Percentiles rank a stretch among this genome's conserved stretches.
phyloP scores from a whole-genome alignment of 2,329 filamentous ascomycete genomes.

The Fusarium continuum region DNA sequence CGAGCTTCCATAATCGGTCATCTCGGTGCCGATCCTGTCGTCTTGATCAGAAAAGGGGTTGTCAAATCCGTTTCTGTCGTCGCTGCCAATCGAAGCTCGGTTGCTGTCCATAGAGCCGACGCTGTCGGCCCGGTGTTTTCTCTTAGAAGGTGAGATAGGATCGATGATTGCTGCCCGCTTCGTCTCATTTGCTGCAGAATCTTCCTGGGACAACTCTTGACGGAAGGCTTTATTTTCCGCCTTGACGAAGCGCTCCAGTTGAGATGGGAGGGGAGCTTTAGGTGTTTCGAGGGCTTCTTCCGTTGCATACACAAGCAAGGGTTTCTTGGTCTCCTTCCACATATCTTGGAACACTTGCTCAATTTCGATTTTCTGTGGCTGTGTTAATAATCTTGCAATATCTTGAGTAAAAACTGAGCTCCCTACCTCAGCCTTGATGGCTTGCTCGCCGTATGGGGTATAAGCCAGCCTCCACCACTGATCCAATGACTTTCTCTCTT shows the following conservation, averaged over 20 bases:
- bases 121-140: conserved; percentile 58
- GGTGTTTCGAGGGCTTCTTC: conserved; percentile 47
- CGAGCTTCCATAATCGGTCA: conserved; percentile 26
- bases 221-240: conserved; percentile 63
- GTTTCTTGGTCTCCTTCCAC: conserved; percentile 58
- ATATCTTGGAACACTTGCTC: conserved; percentile 57
- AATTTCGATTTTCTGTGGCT: conserved; percentile 56
- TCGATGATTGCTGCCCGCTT: conserved; percentile 45
- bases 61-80: conserved; percentile 47
- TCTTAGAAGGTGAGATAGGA: conserved; percentile 56
- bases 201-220: conserved; percentile 57
- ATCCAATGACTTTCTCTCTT: conserved; percentile 47
- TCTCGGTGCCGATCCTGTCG: conserved; percentile 39
- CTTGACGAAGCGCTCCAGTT: conserved; percentile 57
- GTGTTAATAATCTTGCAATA: conserved; percentile 20
- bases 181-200: conserved; percentile 35
- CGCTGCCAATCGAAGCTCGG: conserved; percentile 55
- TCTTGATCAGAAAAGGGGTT: conserved; percentile 45
- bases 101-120: conserved; percentile 59
- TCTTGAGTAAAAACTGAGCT: neutral
- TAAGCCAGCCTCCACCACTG: conserved; percentile 67
- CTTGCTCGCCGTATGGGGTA: conserved; percentile 49
- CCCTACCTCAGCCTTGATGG: conserved; percentile 61
- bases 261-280: conserved; percentile 50
- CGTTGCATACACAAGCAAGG: conserved; percentile 63